phyloP scores from a whole-genome alignment of 139 green algal genomes.

The Dunaliella sp. region DNA sequence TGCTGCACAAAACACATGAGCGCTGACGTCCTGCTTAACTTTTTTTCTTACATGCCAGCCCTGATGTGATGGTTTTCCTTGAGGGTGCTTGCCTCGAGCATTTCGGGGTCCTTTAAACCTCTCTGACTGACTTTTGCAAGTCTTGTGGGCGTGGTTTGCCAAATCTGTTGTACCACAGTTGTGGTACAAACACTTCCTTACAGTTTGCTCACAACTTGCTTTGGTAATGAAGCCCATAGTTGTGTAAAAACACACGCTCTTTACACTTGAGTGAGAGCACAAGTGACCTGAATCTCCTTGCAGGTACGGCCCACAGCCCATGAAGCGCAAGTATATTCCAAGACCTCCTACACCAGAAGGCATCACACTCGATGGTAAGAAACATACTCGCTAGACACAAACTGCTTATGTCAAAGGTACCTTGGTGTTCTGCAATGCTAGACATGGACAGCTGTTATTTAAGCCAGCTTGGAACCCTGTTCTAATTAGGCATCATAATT shows the following conservation, averaged over 20 bases:
- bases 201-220: background rate
- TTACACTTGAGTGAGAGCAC: background rate
- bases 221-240: background rate
- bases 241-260: background rate
- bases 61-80: too few species aligned
- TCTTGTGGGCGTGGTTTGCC: background rate
- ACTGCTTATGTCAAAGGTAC: too few species aligned
- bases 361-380: constrained; percentile 19
- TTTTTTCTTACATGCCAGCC: too few species aligned
- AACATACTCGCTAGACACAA: too few species aligned
- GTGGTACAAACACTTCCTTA: background rate
- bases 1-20: constrained; percentile 4
- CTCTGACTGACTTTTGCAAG: too few species aligned
- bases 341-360: constrained; percentile 15
- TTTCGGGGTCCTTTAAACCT: too few species aligned
- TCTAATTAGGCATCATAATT: too few species aligned
- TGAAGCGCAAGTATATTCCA: constrained; percentile 17
- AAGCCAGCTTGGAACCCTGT: too few species aligned
- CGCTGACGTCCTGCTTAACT: too few species aligned
- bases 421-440: too few species aligned
- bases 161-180: background rate
- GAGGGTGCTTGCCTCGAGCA: too few species aligned
- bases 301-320: constrained; percentile 14
- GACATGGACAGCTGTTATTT: too few species aligned
- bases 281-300: background rate